Percentiles rank a stretch among this genome's conserved stretches.
Evolutionary conservation across 2,329 filamentous ascomycete genomes (phyloP).

Genomic region (Colletotrichum paranaense): DNA sequence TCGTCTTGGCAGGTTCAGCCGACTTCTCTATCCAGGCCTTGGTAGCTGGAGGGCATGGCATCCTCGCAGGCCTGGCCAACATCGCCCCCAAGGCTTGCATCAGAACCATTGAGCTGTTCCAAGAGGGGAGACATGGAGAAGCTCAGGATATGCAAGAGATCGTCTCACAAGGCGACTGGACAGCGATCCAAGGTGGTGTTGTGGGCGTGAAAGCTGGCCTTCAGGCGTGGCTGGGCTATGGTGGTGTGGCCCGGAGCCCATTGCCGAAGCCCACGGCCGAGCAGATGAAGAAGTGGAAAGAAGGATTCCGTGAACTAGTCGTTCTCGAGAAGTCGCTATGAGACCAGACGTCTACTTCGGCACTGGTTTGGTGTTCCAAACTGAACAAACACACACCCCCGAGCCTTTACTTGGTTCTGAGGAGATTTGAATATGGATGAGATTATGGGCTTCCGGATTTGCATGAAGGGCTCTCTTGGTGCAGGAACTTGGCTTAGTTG

Average conservation of each 20-base stretch:
- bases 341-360: neutral
- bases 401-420: neutral
- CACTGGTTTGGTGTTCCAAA: neutral
- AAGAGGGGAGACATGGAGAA: conserved; percentile 66
- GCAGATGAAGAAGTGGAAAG: conserved; percentile 63
- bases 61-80: conserved; percentile 79
- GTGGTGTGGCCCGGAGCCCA: conserved; percentile 61
- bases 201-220: conserved; percentile 78
- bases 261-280: conserved; percentile 63
- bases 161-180: conserved; percentile 78
- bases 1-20: conserved; percentile 78
- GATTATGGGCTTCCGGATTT: neutral
- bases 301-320: conserved; percentile 65
- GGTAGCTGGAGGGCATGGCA: conserved; percentile 75
- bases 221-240: conserved; percentile 75
- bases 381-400: too few species aligned
- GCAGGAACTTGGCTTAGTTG: neutral
- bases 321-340: conserved; percentile 62
- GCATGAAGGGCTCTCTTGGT: neutral
- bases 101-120: conserved; percentile 69
- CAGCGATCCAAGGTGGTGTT: conserved; percentile 77
- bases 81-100: conserved; percentile 76
- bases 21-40: conserved; percentile 79
- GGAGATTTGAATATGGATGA: neutral
- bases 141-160: conserved; percentile 64